These are phyloP conservation scores for Oryza officinalis DNA, from an alignment of 176 grass and related monocot species.

Conservation along the genomic window DNA sequence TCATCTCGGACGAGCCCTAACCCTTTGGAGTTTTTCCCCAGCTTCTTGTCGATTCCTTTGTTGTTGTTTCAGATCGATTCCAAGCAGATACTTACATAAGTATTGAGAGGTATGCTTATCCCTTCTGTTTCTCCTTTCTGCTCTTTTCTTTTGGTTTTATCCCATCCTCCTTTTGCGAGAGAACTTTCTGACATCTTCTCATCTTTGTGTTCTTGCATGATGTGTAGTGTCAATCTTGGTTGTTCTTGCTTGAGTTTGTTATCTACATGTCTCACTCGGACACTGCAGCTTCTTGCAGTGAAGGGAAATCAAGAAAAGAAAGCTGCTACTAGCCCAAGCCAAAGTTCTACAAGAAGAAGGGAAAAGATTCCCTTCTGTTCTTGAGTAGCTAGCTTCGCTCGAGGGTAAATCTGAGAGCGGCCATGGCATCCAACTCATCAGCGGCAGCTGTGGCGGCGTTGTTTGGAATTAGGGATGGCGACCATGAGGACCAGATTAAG, in stretches of 20 bases:
- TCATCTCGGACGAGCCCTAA: conserved; percentile 51
- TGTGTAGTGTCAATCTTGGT: conserved; percentile 38
- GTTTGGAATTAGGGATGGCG: conserved; percentile 77
- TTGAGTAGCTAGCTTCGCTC: neutral
- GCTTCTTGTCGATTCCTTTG: conserved; percentile 43
- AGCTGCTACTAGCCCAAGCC: conserved; percentile 21
- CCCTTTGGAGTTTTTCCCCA: conserved; percentile 50
- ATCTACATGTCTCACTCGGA: conserved; percentile 37
- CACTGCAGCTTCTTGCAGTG: conserved; percentile 23
- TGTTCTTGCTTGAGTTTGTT: conserved; percentile 32
- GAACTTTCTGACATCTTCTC: conserved; percentile 34
- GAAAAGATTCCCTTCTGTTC: conserved; percentile 23
- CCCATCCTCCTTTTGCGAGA: conserved; percentile 16
- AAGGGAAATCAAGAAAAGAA: conserved; percentile 18
- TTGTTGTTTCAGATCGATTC: conserved; percentile 46
- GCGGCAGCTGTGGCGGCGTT: conserved; percentile 55
- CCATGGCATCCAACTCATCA: conserved; percentile 83
- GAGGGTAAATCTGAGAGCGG: conserved; percentile 44
- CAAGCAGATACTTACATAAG: conserved; percentile 8
- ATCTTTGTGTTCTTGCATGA: conserved; percentile 36
- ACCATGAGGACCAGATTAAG: conserved; percentile 71
- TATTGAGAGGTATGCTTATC: conserved; percentile 27
- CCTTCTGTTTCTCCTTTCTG: conserved; percentile 33
- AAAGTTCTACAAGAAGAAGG: conserved; percentile 14
- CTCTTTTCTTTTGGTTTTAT: conserved; percentile 51